A percentile compares a stretch with the other conserved stretches of the same genome.
These are phyloP conservation scores for Chaetomidium leptoderma DNA, from an alignment of 495 filamentous ascomycete species.

Conservation along the genomic window DNA sequence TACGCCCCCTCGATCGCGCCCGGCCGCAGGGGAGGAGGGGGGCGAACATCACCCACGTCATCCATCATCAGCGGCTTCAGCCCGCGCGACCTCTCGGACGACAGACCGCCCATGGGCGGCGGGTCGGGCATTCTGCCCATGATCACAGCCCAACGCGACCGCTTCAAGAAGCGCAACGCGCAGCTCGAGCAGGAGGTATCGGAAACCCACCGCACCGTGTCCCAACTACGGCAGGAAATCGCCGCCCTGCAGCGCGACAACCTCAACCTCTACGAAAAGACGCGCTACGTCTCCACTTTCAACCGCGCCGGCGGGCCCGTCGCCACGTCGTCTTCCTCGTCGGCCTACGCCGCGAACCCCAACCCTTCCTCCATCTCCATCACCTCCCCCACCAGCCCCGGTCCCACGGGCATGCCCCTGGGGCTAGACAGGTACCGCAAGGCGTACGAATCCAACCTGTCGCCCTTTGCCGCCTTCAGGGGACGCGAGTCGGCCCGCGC, in stretches of 20 bases:
- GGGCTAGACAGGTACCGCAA: constrained; percentile 83
- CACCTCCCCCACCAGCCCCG: constrained; percentile 17
- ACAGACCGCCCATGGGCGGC: constrained; percentile 53
- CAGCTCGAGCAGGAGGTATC: constrained; percentile 90
- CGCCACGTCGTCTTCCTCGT: constrained; percentile 60
- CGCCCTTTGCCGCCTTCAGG: constrained; percentile 90
- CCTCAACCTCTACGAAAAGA: constrained; percentile 95
- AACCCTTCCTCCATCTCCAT: constrained; percentile 64
- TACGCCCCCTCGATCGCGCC: constrained; percentile 71
- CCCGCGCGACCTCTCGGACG: constrained; percentile 65
- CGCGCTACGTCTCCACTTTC: constrained; percentile 91
- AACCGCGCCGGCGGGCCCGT: constrained; percentile 51
- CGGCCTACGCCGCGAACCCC: constrained; percentile 66
- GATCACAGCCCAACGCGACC: constrained; percentile 95
- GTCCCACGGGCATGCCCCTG: constrained; percentile 37
- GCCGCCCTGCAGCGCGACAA: constrained; percentile 94
- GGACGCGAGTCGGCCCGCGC: constrained; percentile 86
- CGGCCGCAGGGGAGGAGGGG: constrained; percentile 53
- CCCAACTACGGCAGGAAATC: constrained; percentile 84
- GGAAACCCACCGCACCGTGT: constrained; percentile 73
- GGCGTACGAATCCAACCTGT: constrained; percentile 91
- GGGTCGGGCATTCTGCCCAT: constrained; percentile 93
- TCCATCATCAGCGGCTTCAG: constrained; percentile 97
- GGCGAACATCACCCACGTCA: constrained; percentile 82
- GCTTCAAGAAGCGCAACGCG: constrained; percentile 92